These are phyloP conservation scores for Fragaria vesca DNA, from an alignment of 306 rosid species.

Conservation along the genomic window DNA sequence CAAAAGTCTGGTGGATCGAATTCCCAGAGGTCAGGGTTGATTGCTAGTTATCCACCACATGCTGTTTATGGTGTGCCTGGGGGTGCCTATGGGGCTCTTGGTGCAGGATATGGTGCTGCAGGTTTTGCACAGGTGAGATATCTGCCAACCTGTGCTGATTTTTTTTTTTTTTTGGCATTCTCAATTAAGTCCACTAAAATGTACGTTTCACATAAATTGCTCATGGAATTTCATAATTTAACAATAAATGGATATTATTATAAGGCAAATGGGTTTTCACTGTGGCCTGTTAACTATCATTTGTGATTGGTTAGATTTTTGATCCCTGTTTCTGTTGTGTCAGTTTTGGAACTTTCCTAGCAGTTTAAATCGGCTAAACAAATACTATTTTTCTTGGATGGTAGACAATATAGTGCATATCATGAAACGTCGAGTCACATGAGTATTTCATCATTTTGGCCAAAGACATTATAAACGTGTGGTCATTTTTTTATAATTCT, in stretches of 20 bases:
- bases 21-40: slow-evolving; percentile 65
- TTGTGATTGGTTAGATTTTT: neutral
- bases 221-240: slow-evolving; percentile 1
- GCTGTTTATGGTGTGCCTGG: slow-evolving; percentile 73
- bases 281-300: neutral
- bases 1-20: slow-evolving; percentile 71
- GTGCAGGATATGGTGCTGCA: slow-evolving; percentile 66
- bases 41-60: slow-evolving; percentile 79
- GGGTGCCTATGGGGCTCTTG: slow-evolving; percentile 74
- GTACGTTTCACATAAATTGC: neutral
- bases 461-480: neutral
- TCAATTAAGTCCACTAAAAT: neutral
- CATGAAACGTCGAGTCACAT: neutral
- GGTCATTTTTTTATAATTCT: neutral
- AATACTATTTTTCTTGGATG: neutral
- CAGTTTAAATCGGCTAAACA: neutral
- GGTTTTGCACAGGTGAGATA: slow-evolving; percentile 72
- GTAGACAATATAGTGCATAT: neutral
- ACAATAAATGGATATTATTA: neutral
- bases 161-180: neutral
- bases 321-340: neutral
- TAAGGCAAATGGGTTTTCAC: neutral
- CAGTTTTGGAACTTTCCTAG: neutral
- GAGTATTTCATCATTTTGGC: neutral
- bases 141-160: neutral